These are phyloP conservation scores for Dipodascus albidus DNA, from an alignment of 805 yeast species.

Conservation along the genomic window DNA sequence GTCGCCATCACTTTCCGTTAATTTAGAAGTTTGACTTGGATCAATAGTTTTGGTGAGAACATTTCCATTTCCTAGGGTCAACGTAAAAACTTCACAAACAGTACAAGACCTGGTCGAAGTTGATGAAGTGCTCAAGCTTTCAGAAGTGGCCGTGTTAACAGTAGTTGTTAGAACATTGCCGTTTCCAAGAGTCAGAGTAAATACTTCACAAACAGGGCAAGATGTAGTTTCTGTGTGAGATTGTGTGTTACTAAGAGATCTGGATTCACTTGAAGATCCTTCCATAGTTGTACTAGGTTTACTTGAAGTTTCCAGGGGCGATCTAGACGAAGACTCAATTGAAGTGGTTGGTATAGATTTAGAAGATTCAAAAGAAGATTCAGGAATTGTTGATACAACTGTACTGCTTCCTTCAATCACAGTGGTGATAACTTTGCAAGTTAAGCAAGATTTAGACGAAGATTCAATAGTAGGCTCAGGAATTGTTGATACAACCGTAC, in stretches of 20 bases:
- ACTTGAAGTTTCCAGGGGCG: too few relatives aligned
- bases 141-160: too few relatives aligned
- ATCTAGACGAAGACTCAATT: too few relatives aligned
- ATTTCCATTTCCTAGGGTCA: not conserved
- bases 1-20: not conserved
- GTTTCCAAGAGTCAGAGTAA: not conserved
- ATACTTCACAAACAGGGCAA: not conserved
- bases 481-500: too few relatives aligned
- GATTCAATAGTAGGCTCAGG: not conserved
- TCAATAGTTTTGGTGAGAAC: not conserved
- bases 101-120: not conserved
- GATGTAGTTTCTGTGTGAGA: too few relatives aligned
- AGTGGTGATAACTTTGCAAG: not conserved
- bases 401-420: not conserved
- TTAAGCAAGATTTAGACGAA: not conserved
- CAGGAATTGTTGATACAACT: not conserved
- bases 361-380: not conserved
- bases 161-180: not conserved
- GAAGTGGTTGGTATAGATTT: too few relatives aligned
- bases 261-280: too few relatives aligned
- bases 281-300: too few relatives aligned
- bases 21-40: not conserved
- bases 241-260: too few relatives aligned
- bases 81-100: not conserved
- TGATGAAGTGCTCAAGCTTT: too few relatives aligned